A percentile compares a stretch with the other conserved stretches of the same genome.
Conservation (phyloP, 768 basidiomycete species). For the Lentinus brumalis region DNA sequence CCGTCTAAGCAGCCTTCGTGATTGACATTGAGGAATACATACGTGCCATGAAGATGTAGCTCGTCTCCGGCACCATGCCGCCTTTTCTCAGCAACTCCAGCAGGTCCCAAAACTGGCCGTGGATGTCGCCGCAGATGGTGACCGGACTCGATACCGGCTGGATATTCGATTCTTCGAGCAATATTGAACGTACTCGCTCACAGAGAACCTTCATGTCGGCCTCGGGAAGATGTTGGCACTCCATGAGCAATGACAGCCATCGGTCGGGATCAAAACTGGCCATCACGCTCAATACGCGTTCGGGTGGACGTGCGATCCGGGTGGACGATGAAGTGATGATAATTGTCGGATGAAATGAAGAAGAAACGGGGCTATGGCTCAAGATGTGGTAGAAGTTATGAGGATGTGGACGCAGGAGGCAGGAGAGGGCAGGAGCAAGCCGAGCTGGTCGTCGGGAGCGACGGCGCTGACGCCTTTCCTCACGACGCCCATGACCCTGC, state of each 20-base stretch:
- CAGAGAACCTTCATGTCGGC: constrained; percentile 92
- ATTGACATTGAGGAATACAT: constrained; percentile 33
- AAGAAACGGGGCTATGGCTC: too few species aligned
- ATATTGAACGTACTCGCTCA: constrained; percentile 81
- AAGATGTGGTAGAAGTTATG: too few species aligned
- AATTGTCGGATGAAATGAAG: neutral
- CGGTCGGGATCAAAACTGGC: constrained; percentile 55
- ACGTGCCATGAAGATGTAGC: constrained; percentile 96
- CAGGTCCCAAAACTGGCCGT: constrained; percentile 98
- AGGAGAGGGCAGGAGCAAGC: too few species aligned
- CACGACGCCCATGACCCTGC: neutral
- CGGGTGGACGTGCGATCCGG: neutral
- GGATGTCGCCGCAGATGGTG: constrained; percentile 94
- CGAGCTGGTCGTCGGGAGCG: too few species aligned
- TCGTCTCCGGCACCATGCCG: constrained; percentile 82
- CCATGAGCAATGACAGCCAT: constrained; percentile 88
- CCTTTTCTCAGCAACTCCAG: constrained; percentile 87
- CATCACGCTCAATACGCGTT: constrained; percentile 19
- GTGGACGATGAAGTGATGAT: neutral
- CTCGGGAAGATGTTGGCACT: constrained; percentile 88
- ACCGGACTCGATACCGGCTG: constrained; percentile 95
- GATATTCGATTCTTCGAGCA: constrained; percentile 97
- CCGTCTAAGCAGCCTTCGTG: constrained; percentile 21
- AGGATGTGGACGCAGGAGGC: too few species aligned
- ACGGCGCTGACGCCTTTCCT: neutral